Percentiles rank a stretch among this genome's conserved stretches.
These are phyloP conservation scores for Stephania yunnanensis DNA, from an alignment of 164 flowering plant species.

Conservation along the genomic window DNA sequence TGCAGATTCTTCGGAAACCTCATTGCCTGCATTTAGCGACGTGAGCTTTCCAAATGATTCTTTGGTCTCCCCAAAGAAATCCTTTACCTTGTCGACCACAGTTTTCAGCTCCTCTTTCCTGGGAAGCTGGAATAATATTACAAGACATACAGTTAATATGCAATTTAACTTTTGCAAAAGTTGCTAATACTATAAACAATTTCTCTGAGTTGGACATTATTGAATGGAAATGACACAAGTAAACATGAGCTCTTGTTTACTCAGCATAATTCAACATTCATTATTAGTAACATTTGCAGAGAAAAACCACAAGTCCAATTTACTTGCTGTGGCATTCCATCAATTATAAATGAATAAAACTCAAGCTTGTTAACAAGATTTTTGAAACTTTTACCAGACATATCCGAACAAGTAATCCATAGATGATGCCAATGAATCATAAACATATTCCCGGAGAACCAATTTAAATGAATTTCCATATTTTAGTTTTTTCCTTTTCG, in stretches of 20 bases:
- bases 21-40: slow-evolving; percentile 37
- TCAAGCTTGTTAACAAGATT: background rate
- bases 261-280: background rate
- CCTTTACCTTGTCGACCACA: slow-evolving; percentile 82
- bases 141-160: background rate
- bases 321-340: background rate
- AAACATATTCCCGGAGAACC: background rate
- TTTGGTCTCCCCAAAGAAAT: slow-evolving; percentile 88
- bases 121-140: slow-evolving; percentile 59
- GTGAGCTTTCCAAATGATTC: slow-evolving; percentile 89
- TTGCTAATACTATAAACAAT: background rate
- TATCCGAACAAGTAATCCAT: too few species aligned
- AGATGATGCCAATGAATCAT: too few species aligned
- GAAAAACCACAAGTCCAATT: background rate
- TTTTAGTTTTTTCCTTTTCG: too few species aligned
- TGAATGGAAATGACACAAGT: background rate
- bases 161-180: background rate
- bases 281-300: background rate
- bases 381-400: too few species aligned
- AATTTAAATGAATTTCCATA: too few species aligned
- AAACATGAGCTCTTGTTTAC: background rate
- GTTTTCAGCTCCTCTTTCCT: slow-evolving; percentile 67
- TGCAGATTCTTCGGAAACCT: slow-evolving; percentile 33
- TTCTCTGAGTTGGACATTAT: background rate
- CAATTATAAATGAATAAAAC: background rate